Evolutionary conservation across 345 rosid species (phyloP), one percentile per base, ranked within the genome.

Genomic region (Punica granatum): DNA sequence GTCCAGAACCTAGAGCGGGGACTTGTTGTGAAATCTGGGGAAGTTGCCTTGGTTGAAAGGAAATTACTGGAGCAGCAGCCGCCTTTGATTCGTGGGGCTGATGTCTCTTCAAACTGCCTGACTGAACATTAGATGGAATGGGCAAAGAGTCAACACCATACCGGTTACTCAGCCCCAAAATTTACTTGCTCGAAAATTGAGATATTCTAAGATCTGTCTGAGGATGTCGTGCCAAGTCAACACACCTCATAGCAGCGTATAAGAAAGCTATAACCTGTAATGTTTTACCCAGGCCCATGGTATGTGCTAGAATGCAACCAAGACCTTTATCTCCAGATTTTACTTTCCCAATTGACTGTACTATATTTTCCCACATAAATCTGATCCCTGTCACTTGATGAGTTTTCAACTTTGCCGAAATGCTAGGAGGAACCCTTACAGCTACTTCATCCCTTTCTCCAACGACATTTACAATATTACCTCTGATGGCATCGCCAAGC

Each of bases 241-340:
- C 76, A 75, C 74, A 72, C 83, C 92, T 91, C 98, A 91, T 89
- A 68, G 99, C 98, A 67, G 93, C 81, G 80, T 94, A 94, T 64
- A 94, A 72, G 80, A 94, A 94, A 68, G 99, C 96, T 83, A 94
- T 91, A 77, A 94, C 99, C 99, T 94, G 99, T 70, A 94, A 82
- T 66, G 99, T 94, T 90, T 94, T 94, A 63, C 99, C 99, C 51
- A 94, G 93, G 71, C 99, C 99, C 99, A 94, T 94, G 67, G 93
- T 94, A 76, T 94, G 98, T 60, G 99, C 99, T 75, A 94, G 80
- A 79, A 94, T 94, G 83, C 99, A 94, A 49, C 99, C 99, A 61
- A 94, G 96, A 69, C 99, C 99, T 73, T 78, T 91, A 76, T 91
- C 99, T 63, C 99, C 98, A 63, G 92, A 88, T 81, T 78, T 94